Evolutionary conservation across 1,284 basidiomycete species (phyloP), one percentile per base, ranked within the genome.

Genomic region (Macrocystidia cucumis): DNA sequence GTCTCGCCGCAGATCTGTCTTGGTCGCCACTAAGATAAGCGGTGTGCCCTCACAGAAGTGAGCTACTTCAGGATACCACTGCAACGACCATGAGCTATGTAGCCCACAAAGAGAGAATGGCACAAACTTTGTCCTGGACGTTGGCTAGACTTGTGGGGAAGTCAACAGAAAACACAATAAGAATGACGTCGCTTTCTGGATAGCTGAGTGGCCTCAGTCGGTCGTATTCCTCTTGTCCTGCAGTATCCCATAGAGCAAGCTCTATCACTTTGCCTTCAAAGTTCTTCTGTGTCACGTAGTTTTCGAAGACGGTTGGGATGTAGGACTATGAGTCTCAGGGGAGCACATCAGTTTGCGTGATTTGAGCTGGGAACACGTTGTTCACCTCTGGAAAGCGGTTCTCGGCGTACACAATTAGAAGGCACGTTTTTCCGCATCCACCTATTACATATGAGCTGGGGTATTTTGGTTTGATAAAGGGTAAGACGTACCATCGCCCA

Each of bases 221-320:
- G 59, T 98, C 93, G 60, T 97, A 98, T 65, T 98, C 93, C 63
- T 98, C 93, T 61, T 98, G 93, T 12, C 95, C 93, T 4, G 93
- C 95, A 1, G 95, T 98, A 63, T 98, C 93, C 93, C 93, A 98
- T 21, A 98, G 70, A 3, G 93, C 92, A 22, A 98, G 74, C 59
- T 98, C 93, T 48, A 98, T 81, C 30, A 80, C 70, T 62, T 95
- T 96, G 38, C 85, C 81, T 27, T 97, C 91, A 48, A 84, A 87
- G 27, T 82, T 72, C 34, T 96, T 83, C 49, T 87, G 79, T 7
- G 93, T 95, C 39, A 97, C 88, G 52, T 92, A 88, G 73, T 93
- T 97, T 62, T 98, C 95, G 57, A 98, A 98, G 5, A 98, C 93
- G 13, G 93, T 98, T 16, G 95, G 93, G 44, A 98, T 87, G 62